Conservation (phyloP, 1,284 basidiomycete genomes). For the Irpex sp. region DNA sequence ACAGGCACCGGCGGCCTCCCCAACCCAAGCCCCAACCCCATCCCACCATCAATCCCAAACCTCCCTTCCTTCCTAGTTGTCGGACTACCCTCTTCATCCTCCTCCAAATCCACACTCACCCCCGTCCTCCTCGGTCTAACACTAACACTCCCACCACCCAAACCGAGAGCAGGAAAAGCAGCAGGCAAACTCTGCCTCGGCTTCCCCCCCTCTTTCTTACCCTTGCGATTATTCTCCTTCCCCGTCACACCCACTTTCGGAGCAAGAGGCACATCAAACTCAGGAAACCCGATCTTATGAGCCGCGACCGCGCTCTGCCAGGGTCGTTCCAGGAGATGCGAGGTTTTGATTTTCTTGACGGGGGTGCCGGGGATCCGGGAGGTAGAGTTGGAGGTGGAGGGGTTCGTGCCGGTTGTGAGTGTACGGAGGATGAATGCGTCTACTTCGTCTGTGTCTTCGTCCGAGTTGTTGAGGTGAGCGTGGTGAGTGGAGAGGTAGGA, state of each 20-base stretch:
- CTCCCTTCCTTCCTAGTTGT: slow-evolving; percentile 42
- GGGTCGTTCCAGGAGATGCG: slow-evolving; percentile 56
- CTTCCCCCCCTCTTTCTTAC: slow-evolving; percentile 27
- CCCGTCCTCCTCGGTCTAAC: slow-evolving; percentile 12
- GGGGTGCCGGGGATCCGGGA: slow-evolving; percentile 72
- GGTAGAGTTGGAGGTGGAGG: slow-evolving; percentile 33
- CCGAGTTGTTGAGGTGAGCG: not conserved
- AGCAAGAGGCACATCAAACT: slow-evolving; percentile 36
- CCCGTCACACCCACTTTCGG: slow-evolving; percentile 8
- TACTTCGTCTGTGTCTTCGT: slow-evolving; percentile 37
- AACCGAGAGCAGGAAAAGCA: slow-evolving; percentile 44
- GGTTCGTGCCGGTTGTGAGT: slow-evolving; percentile 56
- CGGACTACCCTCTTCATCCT: slow-evolving; percentile 56
- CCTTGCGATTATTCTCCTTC: slow-evolving; percentile 13
- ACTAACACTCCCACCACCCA: slow-evolving; percentile 17
- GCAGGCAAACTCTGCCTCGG: slow-evolving; percentile 75
- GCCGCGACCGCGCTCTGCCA: slow-evolving; percentile 74
- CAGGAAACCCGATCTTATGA: slow-evolving; percentile 56
- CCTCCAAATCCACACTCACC: slow-evolving; percentile 40
- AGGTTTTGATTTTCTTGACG: slow-evolving; percentile 67
- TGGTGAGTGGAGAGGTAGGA: slow-evolving; percentile 10
- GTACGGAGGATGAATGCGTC: slow-evolving; percentile 71
- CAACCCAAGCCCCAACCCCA: slow-evolving; percentile 41
- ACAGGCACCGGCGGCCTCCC: slow-evolving; percentile 46
- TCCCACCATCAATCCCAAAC: slow-evolving; percentile 38